Percentiles rank a stretch among this genome's conserved stretches.
phyloP scores from a whole-genome alignment of 768 basidiomycete species.

The Mrakia frigida region DNA sequence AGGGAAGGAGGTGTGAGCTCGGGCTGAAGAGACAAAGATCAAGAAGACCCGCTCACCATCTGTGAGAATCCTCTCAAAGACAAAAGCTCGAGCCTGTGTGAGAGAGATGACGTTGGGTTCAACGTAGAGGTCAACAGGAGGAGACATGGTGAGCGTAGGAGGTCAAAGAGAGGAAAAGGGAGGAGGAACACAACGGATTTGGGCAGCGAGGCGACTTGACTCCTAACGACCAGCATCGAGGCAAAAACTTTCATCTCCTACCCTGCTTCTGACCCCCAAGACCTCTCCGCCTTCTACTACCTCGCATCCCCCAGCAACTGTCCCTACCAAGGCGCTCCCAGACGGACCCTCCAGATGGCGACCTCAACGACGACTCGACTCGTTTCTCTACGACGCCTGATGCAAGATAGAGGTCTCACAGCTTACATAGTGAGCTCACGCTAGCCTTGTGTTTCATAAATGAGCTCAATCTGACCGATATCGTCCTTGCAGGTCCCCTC shows the following conservation, averaged over 20 bases:
- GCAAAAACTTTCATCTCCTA: neutral
- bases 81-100: slow-evolving; percentile 46
- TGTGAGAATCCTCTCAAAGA: slow-evolving; percentile 48
- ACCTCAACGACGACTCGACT: neutral
- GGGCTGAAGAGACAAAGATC: slow-evolving; percentile 50
- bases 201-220: too few relatives aligned
- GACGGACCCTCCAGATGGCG: neutral
- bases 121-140: neutral
- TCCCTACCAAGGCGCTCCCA: neutral
- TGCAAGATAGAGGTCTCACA: neutral
- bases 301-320: neutral
- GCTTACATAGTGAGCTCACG: neutral
- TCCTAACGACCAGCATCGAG: neutral
- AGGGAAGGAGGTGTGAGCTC: slow-evolving; percentile 38
- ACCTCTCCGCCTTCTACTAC: neutral
- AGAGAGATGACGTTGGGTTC: slow-evolving; percentile 3
- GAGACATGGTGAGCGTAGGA: neutral
- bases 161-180: too few relatives aligned
- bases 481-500: neutral
- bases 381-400: neutral
- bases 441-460: neutral
- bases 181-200: too few relatives aligned
- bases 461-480: too few relatives aligned
- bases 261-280: too few relatives aligned
- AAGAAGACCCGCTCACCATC: slow-evolving; percentile 36